Base-by-base conservation (phyloP, 2,329 filamentous ascomycete species). In the Aspergillus phoenicis region DNA sequence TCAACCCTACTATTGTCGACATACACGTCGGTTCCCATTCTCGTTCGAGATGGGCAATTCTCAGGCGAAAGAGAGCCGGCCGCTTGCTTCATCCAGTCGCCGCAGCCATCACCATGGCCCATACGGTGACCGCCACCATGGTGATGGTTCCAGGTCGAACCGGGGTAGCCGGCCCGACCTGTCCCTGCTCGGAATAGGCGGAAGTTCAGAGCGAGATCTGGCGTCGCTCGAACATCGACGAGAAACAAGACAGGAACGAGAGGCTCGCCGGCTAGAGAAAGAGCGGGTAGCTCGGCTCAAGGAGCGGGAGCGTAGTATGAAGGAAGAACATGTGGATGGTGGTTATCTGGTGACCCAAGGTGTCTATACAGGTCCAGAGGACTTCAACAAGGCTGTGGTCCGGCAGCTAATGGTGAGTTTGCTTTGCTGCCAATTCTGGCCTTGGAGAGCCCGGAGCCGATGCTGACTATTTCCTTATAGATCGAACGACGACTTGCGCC, bases 311-410 rank as follows among this genome's bases (percentile, higher is more conserved):
- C 85, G 90, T 66, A 99, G 95, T 72, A 87, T 98, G 80, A 88
- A 84, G 65, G 93, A 97, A 70, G 95, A 99, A 74, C 87, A 93
- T 75, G 90, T 98, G 3, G 95, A 99, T 76, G 95, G 95, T 20
- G 95, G 95, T 22, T 99, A 89, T 78, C 80, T 99, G 52, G 95
- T 99, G 33, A 99, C 95, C 0, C 86, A 97, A 73, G 95, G 95
- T 38, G 91, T 93, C 53, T 99, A 99, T 73, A 94, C 91, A 22
- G 93, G 94, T 0, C 82, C 87, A 0, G 95, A 99, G 77, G 95
- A 99, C 77, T 99, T 94, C 75, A 96, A 87, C 81, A 98, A 98
- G 77, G 80, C 85, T 17, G 82, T 91, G 52, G 94, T 98, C 59
- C 87, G 95, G 67, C 93, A 97, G 75, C 81, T 99, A 58, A 94